Evolutionary conservation across 148 eudicot species (phyloP), one percentile per base, ranked within the genome.

Genomic region (Chenopodium berlandieri): DNA sequence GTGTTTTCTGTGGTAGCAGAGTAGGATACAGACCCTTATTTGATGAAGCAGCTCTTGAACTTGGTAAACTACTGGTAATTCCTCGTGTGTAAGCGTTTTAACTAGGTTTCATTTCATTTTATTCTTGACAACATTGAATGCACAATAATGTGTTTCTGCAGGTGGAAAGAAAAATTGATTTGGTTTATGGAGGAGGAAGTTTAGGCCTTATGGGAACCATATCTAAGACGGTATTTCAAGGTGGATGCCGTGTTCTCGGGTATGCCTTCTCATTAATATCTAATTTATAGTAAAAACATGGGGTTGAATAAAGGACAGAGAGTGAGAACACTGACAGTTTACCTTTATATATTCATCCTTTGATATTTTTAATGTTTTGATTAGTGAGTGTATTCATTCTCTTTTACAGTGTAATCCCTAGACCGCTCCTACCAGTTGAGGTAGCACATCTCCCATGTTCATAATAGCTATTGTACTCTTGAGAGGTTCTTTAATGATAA

Each of bases 171-270:
- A 90, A 90, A 71, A 83, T 90, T 73, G 87, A 90, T 81, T 86
- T 93, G 85, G 93, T 93, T 65, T 91, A 91, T 80, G 97, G 97
- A 63, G 97, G 97, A 84, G 97, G 93, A 84, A 93, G 94, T 82
- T 82, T 85, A 46, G 97, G 97, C 3, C 87, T 93, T 32, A 93
- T 93, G 97, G 97, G 97, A 34, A 84, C 91, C 82, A 86, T 93
- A 76, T 90, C 97, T 17, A 88, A 87, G 86, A 85, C 97, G 66
- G 97, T 89, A 10, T 87, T 82, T 83, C 85, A 89, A 84, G 97
- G 97, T 56, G 94, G 94, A 52, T 83, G 93, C 58, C 91, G 89
- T 86, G 97, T 93, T 80, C 89, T 93, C 48, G 97, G 97, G 97
- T 93, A 89, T 78, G 84, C 63, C 3, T 52, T 9, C 20, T 54